Conservation (phyloP, 768 basidiomycete genomes). For the Boletus rubescentipes region DNA sequence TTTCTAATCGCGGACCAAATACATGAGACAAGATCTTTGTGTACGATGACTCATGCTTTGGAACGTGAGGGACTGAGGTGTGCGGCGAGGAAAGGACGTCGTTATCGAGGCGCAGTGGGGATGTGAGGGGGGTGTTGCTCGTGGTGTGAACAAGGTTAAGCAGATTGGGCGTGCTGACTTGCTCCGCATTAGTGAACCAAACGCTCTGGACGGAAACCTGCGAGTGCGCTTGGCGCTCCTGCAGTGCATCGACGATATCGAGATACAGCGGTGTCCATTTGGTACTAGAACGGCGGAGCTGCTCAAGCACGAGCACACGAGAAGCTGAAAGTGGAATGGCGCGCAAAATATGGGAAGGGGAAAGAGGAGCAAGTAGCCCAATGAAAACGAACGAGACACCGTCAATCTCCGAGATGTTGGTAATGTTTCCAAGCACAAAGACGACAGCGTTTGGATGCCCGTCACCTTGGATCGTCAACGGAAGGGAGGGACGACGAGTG, state of each 20-base stretch:
- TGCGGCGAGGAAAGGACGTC: slow-evolving; percentile 28
- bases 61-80: slow-evolving; percentile 57
- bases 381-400: slow-evolving; percentile 65
- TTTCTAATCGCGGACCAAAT: slow-evolving; percentile 75
- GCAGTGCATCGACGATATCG: slow-evolving; percentile 72
- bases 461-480: slow-evolving; percentile 53
- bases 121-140: slow-evolving; percentile 34
- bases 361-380: slow-evolving; percentile 67
- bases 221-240: slow-evolving; percentile 49
- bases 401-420: slow-evolving; percentile 45
- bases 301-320: slow-evolving; percentile 80
- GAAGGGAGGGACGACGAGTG: slow-evolving; percentile 58
- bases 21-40: slow-evolving; percentile 83
- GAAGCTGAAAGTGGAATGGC: slow-evolving; percentile 61
- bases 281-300: slow-evolving; percentile 69
- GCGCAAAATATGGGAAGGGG: slow-evolving; percentile 51
- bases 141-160: slow-evolving; percentile 50
- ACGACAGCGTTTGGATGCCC: slow-evolving; percentile 63
- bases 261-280: slow-evolving; percentile 90
- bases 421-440: slow-evolving; percentile 61
- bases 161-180: slow-evolving; percentile 45
- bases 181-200: slow-evolving; percentile 50
- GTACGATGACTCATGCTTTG: slow-evolving; percentile 89
- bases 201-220: slow-evolving; percentile 61
- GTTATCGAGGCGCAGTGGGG: slow-evolving; percentile 51